Evolutionary conservation across 1,284 basidiomycete species (phyloP).

Genomic region (Ustilago cynodontis): DNA sequence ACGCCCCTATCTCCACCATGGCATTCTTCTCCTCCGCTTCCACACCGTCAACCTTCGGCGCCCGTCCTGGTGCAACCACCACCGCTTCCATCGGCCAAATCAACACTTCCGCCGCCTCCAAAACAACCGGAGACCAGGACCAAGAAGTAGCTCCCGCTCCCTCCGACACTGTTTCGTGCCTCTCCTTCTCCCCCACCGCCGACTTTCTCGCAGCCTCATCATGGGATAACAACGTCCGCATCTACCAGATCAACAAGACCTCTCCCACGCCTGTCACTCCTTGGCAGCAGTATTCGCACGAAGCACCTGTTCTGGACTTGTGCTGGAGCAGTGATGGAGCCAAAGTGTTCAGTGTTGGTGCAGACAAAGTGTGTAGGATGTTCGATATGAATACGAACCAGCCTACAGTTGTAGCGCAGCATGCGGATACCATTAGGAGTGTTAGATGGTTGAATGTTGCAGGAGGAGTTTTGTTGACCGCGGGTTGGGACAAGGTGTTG

Average conservation of each 20-base stretch:
- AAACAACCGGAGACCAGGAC: conserved; percentile 72
- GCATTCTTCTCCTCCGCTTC: conserved; percentile 62
- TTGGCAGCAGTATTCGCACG: conserved; percentile 77
- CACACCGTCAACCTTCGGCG: conserved; percentile 56
- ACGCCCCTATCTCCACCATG: conserved; percentile 18
- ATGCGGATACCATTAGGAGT: conserved; percentile 83
- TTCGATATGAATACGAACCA: conserved; percentile 81
- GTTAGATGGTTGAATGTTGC: conserved; percentile 81
- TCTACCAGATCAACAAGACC: conserved; percentile 75
- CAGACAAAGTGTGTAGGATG: conserved; percentile 85
- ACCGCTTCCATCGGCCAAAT: conserved; percentile 37
- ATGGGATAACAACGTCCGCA: conserved; percentile 72
- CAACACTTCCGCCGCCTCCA: conserved; percentile 52
- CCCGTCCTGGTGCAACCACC: conserved; percentile 40
- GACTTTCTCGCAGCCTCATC: conserved; percentile 71
- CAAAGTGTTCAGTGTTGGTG: conserved; percentile 85
- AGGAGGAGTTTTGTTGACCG: conserved; percentile 82
- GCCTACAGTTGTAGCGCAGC: conserved; percentile 79
- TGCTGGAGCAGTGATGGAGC: conserved; percentile 87
- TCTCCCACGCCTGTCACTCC: conserved; percentile 79
- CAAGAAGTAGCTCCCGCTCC: conserved; percentile 77
- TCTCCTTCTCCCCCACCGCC: conserved; percentile 70
- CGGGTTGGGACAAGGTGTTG: conserved; percentile 90
- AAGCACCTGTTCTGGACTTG: conserved; percentile 83
- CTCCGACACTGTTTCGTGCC: conserved; percentile 68